phyloP scores from a whole-genome alignment of 140 eudicot species.

The Stevia rebaudiana region DNA sequence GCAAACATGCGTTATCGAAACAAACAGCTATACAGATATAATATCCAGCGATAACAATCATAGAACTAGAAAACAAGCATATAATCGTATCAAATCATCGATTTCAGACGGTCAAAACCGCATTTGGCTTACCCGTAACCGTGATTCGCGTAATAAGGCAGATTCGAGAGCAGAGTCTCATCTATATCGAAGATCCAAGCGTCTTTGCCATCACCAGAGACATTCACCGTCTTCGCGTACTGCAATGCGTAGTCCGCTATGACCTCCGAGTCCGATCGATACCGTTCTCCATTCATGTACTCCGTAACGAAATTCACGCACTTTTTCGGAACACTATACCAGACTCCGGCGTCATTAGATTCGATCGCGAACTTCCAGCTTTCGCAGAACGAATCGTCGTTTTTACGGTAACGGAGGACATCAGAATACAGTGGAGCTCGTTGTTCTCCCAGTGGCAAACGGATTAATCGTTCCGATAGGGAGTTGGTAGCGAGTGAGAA shows the following conservation, averaged over 20 bases:
- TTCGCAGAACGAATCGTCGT: constrained; percentile 42
- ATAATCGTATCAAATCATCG: not conserved
- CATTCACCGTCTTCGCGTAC: constrained; percentile 39
- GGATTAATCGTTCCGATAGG: constrained; percentile 37
- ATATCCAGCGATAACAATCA: not conserved
- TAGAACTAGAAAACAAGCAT: not conserved
- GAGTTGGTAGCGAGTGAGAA: constrained; percentile 22
- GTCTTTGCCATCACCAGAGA: constrained; percentile 56
- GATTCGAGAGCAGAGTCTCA: constrained; percentile 71
- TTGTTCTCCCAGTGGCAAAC: constrained; percentile 15
- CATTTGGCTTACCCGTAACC: constrained; percentile 52
- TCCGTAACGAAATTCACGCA: constrained; percentile 49
- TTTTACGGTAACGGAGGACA: constrained; percentile 17
- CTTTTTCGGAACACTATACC: constrained; percentile 46
- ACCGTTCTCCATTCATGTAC: constrained; percentile 57
- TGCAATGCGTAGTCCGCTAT: constrained; percentile 43
- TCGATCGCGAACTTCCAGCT: constrained; percentile 84
- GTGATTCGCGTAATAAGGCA: constrained; percentile 50
- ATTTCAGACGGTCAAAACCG: not conserved
- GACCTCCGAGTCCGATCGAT: constrained; percentile 49
- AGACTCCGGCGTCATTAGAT: constrained; percentile 55
- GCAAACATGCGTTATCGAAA: no score
- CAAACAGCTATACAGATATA: no score
- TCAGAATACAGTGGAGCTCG: not conserved
- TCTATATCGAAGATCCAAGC: constrained; percentile 91